A percentile compares a stretch with the other conserved stretches of the same genome.
Conservation (phyloP, 352 stramenopile species). For the Globisporangium heterothallicum region DNA sequence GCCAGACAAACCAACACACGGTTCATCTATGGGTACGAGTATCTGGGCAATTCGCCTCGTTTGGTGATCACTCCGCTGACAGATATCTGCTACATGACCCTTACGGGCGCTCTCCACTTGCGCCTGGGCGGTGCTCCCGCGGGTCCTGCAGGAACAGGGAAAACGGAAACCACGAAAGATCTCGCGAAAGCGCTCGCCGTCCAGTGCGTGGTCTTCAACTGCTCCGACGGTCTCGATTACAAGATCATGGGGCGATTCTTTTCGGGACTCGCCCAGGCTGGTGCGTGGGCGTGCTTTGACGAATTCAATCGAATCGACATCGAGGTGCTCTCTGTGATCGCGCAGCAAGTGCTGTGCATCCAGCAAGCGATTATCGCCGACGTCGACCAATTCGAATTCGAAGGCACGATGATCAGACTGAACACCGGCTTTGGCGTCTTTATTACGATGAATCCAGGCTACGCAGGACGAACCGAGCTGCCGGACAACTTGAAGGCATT, state of each 20-base stretch:
- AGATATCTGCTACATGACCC: conserved; percentile 92
- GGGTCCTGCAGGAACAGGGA: conserved; percentile 91
- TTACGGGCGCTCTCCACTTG: conserved; percentile 92
- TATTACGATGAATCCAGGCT: conserved; percentile 95
- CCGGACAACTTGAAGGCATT: conserved; percentile 93
- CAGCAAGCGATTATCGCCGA: conserved; percentile 91
- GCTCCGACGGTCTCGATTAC: conserved; percentile 93
- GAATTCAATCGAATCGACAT: conserved; percentile 97
- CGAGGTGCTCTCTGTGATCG: conserved; percentile 93
- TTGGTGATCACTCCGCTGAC: conserved; percentile 83
- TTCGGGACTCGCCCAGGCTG: conserved; percentile 89
- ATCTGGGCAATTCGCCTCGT: conserved; percentile 76
- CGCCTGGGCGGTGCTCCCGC: conserved; percentile 89
- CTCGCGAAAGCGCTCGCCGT: conserved; percentile 91
- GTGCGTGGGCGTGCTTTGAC: conserved; percentile 94
- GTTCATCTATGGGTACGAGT: conserved; percentile 86
- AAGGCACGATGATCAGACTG: conserved; percentile 89
- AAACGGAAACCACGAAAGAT: conserved; percentile 95
- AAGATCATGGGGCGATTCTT: conserved; percentile 97
- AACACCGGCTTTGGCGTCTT: conserved; percentile 92
- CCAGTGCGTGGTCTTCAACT: conserved; percentile 96
- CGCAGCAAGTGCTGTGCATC: conserved; percentile 94
- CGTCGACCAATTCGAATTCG: conserved; percentile 90
- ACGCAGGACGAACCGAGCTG: conserved; percentile 89
- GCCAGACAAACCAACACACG: conserved; percentile 76